Conservation (phyloP, 495 filamentous ascomycete genomes). For the Xylaria curta region DNA sequence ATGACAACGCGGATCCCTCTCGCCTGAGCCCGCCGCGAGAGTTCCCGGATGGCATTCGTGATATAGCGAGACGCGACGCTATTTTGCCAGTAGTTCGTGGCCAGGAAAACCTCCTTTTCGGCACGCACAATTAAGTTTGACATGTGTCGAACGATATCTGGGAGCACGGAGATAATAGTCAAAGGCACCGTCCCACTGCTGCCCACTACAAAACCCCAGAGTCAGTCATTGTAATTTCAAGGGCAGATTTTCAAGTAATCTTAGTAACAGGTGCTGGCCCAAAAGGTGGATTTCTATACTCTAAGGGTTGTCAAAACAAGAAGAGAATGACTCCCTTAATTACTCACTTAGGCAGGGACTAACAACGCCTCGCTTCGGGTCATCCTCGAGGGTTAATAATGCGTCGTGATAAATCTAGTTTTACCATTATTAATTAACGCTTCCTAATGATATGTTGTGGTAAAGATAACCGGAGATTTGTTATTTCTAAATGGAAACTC, state of each 20-base stretch:
- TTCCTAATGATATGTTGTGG: not conserved
- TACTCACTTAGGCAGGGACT: conserved; percentile 63
- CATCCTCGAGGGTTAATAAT: conserved; percentile 63
- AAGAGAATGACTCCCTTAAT: not conserved
- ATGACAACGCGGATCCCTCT: conserved; percentile 65
- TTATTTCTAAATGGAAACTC: conserved; percentile 17
- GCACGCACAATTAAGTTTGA: conserved; percentile 77
- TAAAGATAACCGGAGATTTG: not conserved
- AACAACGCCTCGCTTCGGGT: conserved; percentile 62
- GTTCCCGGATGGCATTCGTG: conserved; percentile 70
- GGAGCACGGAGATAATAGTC: conserved; percentile 70
- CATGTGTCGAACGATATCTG: conserved; percentile 75
- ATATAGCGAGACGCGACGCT: conserved; percentile 70
- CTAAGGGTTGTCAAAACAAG: not conserved
- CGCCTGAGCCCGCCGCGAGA: conserved; percentile 68
- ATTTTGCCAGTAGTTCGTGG: conserved; percentile 77
- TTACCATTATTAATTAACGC: conserved; percentile 11
- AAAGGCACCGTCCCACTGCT: conserved; percentile 69
- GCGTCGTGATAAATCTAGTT: conserved; percentile 69
- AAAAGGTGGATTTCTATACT: not conserved
- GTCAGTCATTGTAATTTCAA: not conserved
- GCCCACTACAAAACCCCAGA: conserved; percentile 50
- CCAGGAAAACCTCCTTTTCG: conserved; percentile 71
- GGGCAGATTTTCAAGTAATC: not conserved
- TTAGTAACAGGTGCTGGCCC: not conserved